phyloP scores from a whole-genome alignment of 805 yeast genomes.

The Wickerhamia fluorescens region DNA sequence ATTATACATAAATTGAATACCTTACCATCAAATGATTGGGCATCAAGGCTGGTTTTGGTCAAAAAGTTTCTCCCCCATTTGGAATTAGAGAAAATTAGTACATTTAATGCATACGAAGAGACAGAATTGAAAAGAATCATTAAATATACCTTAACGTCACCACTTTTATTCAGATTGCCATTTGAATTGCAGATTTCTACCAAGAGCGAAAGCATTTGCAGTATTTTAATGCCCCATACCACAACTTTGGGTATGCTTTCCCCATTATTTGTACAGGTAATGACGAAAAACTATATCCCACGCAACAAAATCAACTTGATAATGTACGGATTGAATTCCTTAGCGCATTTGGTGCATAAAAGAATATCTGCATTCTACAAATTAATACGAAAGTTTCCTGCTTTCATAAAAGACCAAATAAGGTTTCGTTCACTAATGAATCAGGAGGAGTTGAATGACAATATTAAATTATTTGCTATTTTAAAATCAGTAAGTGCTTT shows the following conservation, averaged over 20 bases:
- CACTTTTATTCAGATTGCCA: conserved; percentile 16
- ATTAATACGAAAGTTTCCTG: conserved; percentile 13
- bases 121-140: conserved; percentile 10
- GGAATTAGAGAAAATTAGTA: conserved; percentile 9
- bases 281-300: conserved; percentile 19
- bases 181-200: conserved; percentile 11
- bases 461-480: conserved; percentile 10
- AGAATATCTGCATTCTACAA: conserved; percentile 16
- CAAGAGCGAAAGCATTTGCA: conserved; percentile 5
- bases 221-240: conserved; percentile 1
- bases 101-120: conserved; percentile 7
- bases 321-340: conserved; percentile 24
- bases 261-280: conserved; percentile 12
- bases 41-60: conserved; percentile 7
- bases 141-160: conserved; percentile 11
- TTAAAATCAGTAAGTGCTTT: conserved; percentile 16
- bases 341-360: conserved; percentile 18
- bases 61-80: conserved; percentile 21
- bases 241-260: conserved; percentile 15
- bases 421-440: conserved; percentile 6
- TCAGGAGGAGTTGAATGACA: conserved; percentile 10
- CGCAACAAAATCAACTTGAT: conserved; percentile 19
- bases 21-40: conserved; percentile 30
- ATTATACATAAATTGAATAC: conserved; percentile 23
- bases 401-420: conserved; percentile 8